phyloP scores from a whole-genome alignment of 2,329 filamentous ascomycete species.

The Ceratocystis eucalypticola region DNA sequence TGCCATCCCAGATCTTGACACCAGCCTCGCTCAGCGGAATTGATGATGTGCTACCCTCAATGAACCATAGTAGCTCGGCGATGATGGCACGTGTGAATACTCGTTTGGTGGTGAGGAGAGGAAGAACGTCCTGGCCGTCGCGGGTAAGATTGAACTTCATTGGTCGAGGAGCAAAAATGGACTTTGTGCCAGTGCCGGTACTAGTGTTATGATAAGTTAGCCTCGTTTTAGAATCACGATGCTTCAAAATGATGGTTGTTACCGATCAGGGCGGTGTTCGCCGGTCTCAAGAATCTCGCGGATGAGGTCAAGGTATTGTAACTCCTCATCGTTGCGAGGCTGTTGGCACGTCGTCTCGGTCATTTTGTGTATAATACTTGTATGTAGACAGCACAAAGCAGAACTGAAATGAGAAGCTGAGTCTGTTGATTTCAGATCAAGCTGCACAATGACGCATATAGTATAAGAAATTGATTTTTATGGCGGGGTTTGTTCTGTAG shows the following conservation, averaged over 20 bases:
- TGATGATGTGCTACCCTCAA: constrained; percentile 71
- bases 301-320: constrained; percentile 86
- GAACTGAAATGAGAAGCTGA: neutral
- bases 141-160: constrained; percentile 74
- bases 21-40: constrained; percentile 61
- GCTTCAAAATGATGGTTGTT: constrained; percentile 20
- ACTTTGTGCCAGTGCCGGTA: constrained; percentile 85
- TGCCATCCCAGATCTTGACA: constrained; percentile 97
- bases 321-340: constrained; percentile 56
- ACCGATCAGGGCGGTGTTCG: constrained; percentile 82
- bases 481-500: neutral
- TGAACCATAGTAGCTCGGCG: constrained; percentile 91
- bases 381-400: neutral
- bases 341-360: constrained; percentile 18
- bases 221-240: constrained; percentile 51
- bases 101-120: constrained; percentile 92
- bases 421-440: neutral
- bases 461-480: neutral
- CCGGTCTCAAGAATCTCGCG: constrained; percentile 68
- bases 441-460: constrained; percentile 3
- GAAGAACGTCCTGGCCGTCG: constrained; percentile 52
- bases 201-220: constrained; percentile 30
- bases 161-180: constrained; percentile 74
- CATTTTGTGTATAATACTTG: constrained; percentile 8
- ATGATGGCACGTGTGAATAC: constrained; percentile 86